phyloP scores from a whole-genome alignment of 768 basidiomycete genomes.

The Serendipita vermifera region DNA sequence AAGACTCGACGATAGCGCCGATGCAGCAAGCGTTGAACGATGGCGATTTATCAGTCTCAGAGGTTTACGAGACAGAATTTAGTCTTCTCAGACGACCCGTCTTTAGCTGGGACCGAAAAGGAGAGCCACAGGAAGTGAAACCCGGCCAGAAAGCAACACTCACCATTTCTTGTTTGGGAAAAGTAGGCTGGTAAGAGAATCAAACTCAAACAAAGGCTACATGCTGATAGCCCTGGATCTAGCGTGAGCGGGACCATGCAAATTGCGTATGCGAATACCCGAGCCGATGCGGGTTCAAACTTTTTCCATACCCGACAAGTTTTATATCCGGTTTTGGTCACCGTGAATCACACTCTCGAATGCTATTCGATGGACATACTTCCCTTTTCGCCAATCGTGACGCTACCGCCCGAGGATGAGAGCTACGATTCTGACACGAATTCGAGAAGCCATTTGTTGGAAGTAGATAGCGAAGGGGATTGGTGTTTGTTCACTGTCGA shows the following conservation, averaged over 20 bases:
- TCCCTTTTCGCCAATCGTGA: constrained; percentile 35
- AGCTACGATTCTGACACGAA: constrained; percentile 16
- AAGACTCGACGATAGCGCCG: constrained; percentile 74
- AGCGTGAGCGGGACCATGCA: constrained; percentile 71
- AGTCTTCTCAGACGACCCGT: constrained; percentile 64
- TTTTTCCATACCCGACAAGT: constrained; percentile 79
- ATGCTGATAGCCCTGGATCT: background rate
- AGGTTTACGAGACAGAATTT: constrained; percentile 84
- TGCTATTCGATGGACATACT: constrained; percentile 72
- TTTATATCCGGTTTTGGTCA: constrained; percentile 78
- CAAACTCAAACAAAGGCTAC: constrained; percentile 13
- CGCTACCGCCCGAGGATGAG: constrained; percentile 18
- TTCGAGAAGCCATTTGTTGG: constrained; percentile 24
- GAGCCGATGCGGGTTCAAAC: constrained; percentile 25
- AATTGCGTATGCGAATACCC: constrained; percentile 65
- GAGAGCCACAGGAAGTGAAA: constrained; percentile 37
- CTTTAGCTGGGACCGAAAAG: constrained; percentile 54
- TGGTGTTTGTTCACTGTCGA: constrained; percentile 86
- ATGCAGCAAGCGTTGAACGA: constrained; percentile 68
- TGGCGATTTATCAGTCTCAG: constrained; percentile 65
- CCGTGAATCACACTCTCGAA: constrained; percentile 92
- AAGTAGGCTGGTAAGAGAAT: constrained; percentile 71
- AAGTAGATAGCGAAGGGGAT: constrained; percentile 35
- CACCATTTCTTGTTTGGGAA: constrained; percentile 67
- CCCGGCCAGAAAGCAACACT: constrained; percentile 62